Evolutionary conservation across 352 stramenopile species (phyloP).

Genomic region (Phytopythium cucurbitacearum): DNA sequence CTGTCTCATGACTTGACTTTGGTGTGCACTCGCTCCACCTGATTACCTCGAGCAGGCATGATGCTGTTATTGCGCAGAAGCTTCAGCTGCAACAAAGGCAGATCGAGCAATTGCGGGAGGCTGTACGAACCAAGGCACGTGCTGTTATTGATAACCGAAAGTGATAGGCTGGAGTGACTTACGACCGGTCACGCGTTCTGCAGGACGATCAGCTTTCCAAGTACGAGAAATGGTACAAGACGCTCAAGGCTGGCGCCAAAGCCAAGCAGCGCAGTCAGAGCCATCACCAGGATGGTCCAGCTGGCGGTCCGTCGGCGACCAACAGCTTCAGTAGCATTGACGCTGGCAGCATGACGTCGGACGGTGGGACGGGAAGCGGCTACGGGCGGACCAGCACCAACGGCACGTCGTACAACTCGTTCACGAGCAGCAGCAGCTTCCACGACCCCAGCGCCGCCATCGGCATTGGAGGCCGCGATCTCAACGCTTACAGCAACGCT

Average conservation of each 20-base stretch:
- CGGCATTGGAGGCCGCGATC: neutral
- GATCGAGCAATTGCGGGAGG: slow-evolving; percentile 53
- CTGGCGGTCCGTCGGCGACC: slow-evolving; percentile 2
- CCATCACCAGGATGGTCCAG: slow-evolving; percentile 16
- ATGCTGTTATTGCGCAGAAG: slow-evolving; percentile 22
- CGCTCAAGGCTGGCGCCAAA: slow-evolving; percentile 76
- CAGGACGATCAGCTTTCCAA: slow-evolving; percentile 72
- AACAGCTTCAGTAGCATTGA: slow-evolving; percentile 33
- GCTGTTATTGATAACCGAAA: neutral
- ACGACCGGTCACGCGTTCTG: neutral
- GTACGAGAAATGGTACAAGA: slow-evolving; percentile 87
- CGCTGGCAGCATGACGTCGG: neutral
- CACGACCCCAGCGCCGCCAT: slow-evolving; percentile 25
- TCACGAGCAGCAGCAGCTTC: slow-evolving; percentile 68
- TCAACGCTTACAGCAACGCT: slow-evolving; percentile 1
- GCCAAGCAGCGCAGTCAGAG: slow-evolving; percentile 75
- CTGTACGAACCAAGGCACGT: slow-evolving; percentile 34
- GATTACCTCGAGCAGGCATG: slow-evolving; percentile 11
- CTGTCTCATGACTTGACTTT: too few species aligned
- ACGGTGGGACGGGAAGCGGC: slow-evolving; percentile 8
- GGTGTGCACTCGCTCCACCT: neutral
- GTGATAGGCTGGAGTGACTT: neutral
- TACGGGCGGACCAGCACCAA: slow-evolving; percentile 25
- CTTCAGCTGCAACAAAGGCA: slow-evolving; percentile 49
- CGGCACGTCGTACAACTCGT: slow-evolving; percentile 35